Base-by-base conservation (phyloP, 768 basidiomycete species). In the Sporobolomyces pararoseus region DNA sequence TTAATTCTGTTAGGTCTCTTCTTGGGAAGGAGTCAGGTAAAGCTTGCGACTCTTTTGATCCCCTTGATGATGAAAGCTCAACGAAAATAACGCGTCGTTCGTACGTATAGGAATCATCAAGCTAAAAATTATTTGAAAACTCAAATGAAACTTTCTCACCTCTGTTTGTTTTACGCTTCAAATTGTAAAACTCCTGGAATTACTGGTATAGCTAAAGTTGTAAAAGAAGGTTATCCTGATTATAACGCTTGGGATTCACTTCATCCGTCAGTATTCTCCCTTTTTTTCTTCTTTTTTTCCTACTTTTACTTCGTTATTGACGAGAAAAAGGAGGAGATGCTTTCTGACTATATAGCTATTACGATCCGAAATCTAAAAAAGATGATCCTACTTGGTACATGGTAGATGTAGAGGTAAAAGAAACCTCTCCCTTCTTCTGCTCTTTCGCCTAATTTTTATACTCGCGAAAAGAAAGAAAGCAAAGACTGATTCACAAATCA, bases 381-480 rank as follows among this genome's bases (percentile, higher is more conserved):
- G 82, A 83, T 4, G 82, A 86, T 16, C 93, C 93, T 2, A 89
- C 84, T 77, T 97, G 93, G 93, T 93, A 84, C 81, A 97, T 97
- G 93, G 89, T 93, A 42, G 87, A 91, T 75, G 80, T 88, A 60
- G 70, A 71, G 62, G 70, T 67, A n/a, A n/a, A n/a, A n/a, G n/a
- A 44, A 35, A 52, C 7, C 34, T 32, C 17, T 55, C 44, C n/a
- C 47, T 31, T 57, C 51, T 25, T 29, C 32, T n/a, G 19, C 34
- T 12, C 39, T 32, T 27, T 13, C 37, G 14, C 7, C 7, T 13
- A n/a, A n/a, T n/a, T n/a, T n/a, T n/a, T n/a, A n/a, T n/a, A n/a
- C n/a, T n/a, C n/a, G n/a, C n/a, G n/a, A n/a, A n/a, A n/a, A n/a
- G n/a, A n/a, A n/a, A n/a, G n/a, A n/a, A n/a, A n/a, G n/a, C 37